These are phyloP conservation scores for Gastrolobium bilobum DNA, from an alignment of 306 rosid genomes.

Conservation along the genomic window DNA sequence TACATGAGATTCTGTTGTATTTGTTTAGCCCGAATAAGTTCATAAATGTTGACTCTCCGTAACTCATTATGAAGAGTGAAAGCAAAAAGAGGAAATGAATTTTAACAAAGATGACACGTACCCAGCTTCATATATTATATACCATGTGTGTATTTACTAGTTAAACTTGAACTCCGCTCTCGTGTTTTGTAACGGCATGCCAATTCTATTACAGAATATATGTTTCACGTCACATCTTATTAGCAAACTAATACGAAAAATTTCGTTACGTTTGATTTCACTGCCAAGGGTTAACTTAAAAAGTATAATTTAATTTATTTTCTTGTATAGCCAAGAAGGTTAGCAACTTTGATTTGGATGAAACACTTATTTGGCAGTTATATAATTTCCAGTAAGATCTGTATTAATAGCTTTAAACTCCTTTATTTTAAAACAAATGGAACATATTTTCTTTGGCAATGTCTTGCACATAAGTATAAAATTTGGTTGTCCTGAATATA, in stretches of 20 bases:
- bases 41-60: background rate
- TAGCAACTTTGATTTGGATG: background rate
- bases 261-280: too few species aligned
- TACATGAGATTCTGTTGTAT: background rate
- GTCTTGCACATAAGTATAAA: background rate
- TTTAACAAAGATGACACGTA: too few species aligned
- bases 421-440: background rate
- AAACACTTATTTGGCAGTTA: background rate
- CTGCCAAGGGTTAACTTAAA: too few species aligned
- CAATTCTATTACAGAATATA: background rate
- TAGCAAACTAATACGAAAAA: too few species aligned
- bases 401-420: background rate
- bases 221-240: too few species aligned
- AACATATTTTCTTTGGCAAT: background rate
- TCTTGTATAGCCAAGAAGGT: background rate
- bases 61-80: background rate
- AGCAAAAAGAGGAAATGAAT: too few species aligned
- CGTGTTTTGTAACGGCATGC: background rate
- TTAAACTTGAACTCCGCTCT: background rate
- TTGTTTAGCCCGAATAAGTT: slow-evolving; percentile 5
- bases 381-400: background rate
- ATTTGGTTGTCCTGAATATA: background rate
- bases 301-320: too few species aligned
- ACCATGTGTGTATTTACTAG: background rate
- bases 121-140: too few species aligned